Conservation (phyloP, 768 basidiomycete species). For the Rhodotorula taiwanensis region DNA sequence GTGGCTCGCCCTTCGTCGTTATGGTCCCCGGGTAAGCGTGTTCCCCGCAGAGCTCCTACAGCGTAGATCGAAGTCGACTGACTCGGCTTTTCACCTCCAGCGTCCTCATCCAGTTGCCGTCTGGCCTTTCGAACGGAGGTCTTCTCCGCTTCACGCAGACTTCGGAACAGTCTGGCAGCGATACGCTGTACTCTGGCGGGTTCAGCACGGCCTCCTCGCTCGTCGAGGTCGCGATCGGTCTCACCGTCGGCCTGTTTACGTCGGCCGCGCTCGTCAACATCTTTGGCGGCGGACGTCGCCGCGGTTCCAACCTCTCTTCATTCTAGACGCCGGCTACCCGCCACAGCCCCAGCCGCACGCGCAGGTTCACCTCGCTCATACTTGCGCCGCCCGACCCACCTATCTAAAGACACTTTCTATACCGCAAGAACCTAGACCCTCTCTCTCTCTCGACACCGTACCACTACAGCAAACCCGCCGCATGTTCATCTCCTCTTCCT, state of each 20-base stretch:
- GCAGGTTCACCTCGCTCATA: too few species aligned
- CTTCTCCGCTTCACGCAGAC: slow-evolving; percentile 63
- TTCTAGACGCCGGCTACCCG: slow-evolving; percentile 40
- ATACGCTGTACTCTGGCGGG: slow-evolving; percentile 55
- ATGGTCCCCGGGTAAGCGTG: slow-evolving; percentile 60
- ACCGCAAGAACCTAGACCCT: neutral
- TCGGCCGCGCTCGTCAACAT: slow-evolving; percentile 50
- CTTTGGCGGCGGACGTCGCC: slow-evolving; percentile 46
- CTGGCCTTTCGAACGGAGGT: slow-evolving; percentile 71
- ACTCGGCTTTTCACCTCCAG: slow-evolving; percentile 25
- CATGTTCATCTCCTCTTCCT: neutral
- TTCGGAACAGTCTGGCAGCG: slow-evolving; percentile 39
- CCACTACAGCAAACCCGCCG: neutral
- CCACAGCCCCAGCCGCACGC: neutral
- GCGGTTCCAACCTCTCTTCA: slow-evolving; percentile 47
- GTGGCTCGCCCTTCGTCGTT: slow-evolving; percentile 67
- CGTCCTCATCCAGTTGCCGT: slow-evolving; percentile 77
- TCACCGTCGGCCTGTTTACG: slow-evolving; percentile 69
- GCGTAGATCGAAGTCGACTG: neutral
- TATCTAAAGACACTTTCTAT: neutral
- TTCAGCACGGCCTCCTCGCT: slow-evolving; percentile 71
- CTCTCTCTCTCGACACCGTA: neutral
- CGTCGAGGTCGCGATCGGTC: slow-evolving; percentile 66
- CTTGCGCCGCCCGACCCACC: neutral
- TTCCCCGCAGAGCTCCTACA: too few species aligned